phyloP scores from a whole-genome alignment of 208 protist genomes.

The Trichomonas tenax region DNA sequence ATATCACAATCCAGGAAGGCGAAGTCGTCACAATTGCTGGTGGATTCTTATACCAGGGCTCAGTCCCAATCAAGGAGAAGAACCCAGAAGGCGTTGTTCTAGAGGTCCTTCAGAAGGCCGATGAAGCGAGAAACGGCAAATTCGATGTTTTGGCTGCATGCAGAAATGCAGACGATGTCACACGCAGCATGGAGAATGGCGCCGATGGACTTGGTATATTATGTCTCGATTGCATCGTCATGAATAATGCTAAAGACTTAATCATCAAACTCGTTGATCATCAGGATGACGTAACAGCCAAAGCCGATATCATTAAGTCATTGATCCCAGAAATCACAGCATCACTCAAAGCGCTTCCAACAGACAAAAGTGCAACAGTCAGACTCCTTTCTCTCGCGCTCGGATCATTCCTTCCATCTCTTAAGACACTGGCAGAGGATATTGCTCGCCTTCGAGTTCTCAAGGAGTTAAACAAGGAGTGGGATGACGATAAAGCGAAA shows the following conservation, averaged over 20 bases:
- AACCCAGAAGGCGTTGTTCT: neutral
- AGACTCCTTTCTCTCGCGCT: neutral
- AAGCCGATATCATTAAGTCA: too few relatives aligned
- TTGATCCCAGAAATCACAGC: neutral
- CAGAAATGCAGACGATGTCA: neutral
- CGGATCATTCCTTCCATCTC: constrained; percentile 59
- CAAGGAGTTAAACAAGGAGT: constrained; percentile 50
- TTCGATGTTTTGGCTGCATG: neutral
- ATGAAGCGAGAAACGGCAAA: neutral
- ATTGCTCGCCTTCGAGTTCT: constrained; percentile 37
- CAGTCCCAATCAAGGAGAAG: neutral
- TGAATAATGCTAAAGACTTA: neutral
- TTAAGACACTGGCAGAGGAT: constrained; percentile 47
- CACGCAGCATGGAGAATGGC: neutral
- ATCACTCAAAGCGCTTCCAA: neutral
- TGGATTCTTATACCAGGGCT: neutral
- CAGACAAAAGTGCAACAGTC: neutral
- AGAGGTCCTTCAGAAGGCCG: neutral
- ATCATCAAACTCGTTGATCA: neutral
- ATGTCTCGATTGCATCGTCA: neutral
- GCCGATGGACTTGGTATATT: neutral
- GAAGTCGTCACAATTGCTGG: neutral
- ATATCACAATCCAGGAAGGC: neutral
- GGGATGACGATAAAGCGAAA: constrained; percentile 47
- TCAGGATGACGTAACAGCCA: neutral